Base-by-base conservation (phyloP, 129 eudicot species). In the Deinandra increscens region DNA sequence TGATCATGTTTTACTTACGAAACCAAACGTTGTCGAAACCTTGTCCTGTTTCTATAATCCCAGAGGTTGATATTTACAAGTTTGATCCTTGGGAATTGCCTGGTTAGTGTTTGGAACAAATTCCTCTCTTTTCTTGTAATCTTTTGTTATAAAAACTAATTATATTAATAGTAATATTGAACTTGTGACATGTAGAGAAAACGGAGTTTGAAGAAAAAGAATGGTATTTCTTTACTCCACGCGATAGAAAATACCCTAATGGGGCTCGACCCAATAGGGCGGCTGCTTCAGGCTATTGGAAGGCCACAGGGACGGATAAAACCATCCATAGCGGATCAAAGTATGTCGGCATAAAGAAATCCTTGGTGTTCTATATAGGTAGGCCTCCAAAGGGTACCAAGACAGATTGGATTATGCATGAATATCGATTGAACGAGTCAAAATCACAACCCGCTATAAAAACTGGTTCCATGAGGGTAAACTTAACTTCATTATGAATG, bases 61-160 rank as follows among this genome's bases (percentile, higher is more conserved):
- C 95, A 0, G 95, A 88, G 72, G 83, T 86, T 18, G 84, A 91
- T 80, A 85, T 91, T 17, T 91, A 91, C 79, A 91, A 91, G 56
- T 87, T 87, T 48, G 97, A 91, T 74, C 97, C 97, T 43, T 91
- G 97, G 97, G 78, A 87, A 43, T 75, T 91, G 65, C 95, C 95
- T 33, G 97, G 97, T 91, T 54, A 75, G 87, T 87, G 72, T 19
- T 53, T 37, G 66, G 3, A 37, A 22, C 1, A 18, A 36, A 17
- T 1, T 44, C 61, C 5, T 45, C 23, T 55, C n/a, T 26, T 41
- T 6, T 66, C 11, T 39, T 48, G 13, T 2, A 22, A 18, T 54
- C 6, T 6, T 38, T 53, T 39, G 26, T 41, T 54, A 20, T 49
- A 7, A 20, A 12, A 13, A 38, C 1, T 8, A n/a, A 37, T 43